Evolutionary conservation across 768 basidiomycete genomes (phyloP), one percentile per base, ranked within the genome.

Genomic region (Strobilomyces confusus): DNA sequence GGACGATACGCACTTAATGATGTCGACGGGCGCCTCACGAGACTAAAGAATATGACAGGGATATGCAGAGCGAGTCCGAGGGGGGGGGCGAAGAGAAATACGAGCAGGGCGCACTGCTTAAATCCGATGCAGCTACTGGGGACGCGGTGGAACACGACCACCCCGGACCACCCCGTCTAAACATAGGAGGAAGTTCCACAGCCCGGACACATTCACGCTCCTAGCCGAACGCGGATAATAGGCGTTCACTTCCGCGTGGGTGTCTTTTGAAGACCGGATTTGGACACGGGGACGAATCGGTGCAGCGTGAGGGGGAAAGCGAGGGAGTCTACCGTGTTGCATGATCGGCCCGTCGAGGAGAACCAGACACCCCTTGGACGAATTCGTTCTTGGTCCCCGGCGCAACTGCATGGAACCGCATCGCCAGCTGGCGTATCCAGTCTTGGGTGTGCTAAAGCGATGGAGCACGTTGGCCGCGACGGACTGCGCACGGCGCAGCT

Each of bases 181-280:
- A 44, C 48, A 41, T 48, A 48, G 59, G 49, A 54, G 56, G 9
- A n/a, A 9, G 11, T 48, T 51, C 41, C 52, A 45, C 54, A 44
- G 12, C 22, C 22, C 11, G 52, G 53, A n/a, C 49, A 57, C 55
- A 30, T 47, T n/a, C 17, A 50, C 60, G 26, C 45, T 54, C 38
- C 37, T 47, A 15, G 5, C 63, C 54, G 19, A 46, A 65, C 59
- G 52, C 5, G 52, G 54, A 49, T 33, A 50, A 47, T 44, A 22
- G 41, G 36, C 3, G 9, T 7, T 9, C 4, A 48, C 32, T 41
- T 43, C 26, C 43, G 0, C 26, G 26, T 44, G 43, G 17, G 26
- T 29, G 30, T 22, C 33, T 22, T 46, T 34, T 33, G 15, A 25
- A 17, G 23, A 36, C 55, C 47, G 11, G 19, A 59, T 48, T 48